Conservation (phyloP, 495 filamentous ascomycete species). For the Daldinia grandis region DNA sequence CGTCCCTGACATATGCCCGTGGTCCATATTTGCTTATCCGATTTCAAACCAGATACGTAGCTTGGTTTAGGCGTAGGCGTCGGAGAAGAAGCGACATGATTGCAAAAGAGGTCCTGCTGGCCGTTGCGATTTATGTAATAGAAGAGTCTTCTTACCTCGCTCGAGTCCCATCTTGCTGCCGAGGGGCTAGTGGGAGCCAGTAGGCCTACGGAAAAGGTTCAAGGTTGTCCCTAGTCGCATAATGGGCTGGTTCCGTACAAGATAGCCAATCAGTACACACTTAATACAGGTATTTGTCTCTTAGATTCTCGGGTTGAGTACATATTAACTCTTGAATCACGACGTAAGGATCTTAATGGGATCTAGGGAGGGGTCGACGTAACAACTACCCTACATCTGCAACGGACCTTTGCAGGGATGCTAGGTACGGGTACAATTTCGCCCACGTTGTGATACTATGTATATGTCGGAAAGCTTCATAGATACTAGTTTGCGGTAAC, state of each 20-base stretch:
- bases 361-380: slow-evolving; percentile 15
- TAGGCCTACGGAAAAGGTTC: neutral
- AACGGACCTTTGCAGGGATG: slow-evolving; percentile 22
- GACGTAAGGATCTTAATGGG: neutral
- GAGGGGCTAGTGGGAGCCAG: slow-evolving; percentile 4
- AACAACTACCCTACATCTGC: slow-evolving; percentile 2
- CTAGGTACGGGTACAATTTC: slow-evolving; percentile 9
- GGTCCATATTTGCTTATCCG: slow-evolving; percentile 22
- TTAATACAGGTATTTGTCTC: slow-evolving; percentile 8
- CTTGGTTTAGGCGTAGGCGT: neutral
- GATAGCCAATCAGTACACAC: slow-evolving; percentile 21
- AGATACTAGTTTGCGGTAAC: slow-evolving; percentile 15
- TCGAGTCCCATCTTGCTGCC: neutral
- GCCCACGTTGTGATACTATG: slow-evolving; percentile 9
- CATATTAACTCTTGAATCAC: neutral
- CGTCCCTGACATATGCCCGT: slow-evolving; percentile 22
- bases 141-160: neutral
- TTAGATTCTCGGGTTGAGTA: neutral
- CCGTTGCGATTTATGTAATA: slow-evolving; percentile 26
- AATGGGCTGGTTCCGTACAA: neutral
- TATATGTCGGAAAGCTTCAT: slow-evolving; percentile 3
- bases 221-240: slow-evolving; percentile 17
- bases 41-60: neutral
- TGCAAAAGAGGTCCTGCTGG: slow-evolving; percentile 7
- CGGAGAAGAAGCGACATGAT: slow-evolving; percentile 1